A percentile compares a stretch with the other conserved stretches of the same genome.
Evolutionary conservation across 2,329 filamentous ascomycete genomes (phyloP).

Genomic region (Colletotrichum sp.): DNA sequence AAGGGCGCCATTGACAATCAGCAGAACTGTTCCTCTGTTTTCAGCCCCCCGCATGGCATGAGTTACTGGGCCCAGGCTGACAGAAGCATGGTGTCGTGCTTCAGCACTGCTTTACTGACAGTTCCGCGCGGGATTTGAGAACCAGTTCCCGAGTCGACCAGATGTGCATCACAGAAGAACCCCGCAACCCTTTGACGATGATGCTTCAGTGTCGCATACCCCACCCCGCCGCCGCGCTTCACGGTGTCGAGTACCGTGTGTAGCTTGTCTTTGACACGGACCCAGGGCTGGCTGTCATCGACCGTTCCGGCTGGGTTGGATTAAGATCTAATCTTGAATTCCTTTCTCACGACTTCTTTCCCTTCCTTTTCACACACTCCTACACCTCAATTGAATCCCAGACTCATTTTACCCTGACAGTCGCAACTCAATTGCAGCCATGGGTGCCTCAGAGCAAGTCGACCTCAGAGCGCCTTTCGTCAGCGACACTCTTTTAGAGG

Average conservation of each 20-base stretch:
- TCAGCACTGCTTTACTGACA: no score
- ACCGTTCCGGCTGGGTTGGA: not conserved
- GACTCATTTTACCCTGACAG: not conserved
- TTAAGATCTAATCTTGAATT: not conserved
- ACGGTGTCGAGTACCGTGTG: not conserved
- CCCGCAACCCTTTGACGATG: not conserved
- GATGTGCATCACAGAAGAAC: not conserved
- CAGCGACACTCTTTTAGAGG: constrained; percentile 57
- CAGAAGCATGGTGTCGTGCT: no score
- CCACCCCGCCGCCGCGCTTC: not conserved
- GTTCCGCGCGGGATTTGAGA: no score
- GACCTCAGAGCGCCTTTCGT: constrained; percentile 48
- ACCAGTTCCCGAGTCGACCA: no score
- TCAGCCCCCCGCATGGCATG: no score
- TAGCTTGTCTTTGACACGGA: not conserved
- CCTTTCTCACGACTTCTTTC: not conserved
- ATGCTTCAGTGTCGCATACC: not conserved
- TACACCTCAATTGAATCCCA: not conserved
- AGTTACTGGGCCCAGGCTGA: no score
- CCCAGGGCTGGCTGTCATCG: not conserved
- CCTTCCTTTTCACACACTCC: not conserved
- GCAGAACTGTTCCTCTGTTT: no score
- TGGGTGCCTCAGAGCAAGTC: constrained; percentile 25
- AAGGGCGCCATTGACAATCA: no score
- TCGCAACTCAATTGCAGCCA: not conserved